A percentile compares a stretch with the other conserved stretches of the same genome.
phyloP scores from a whole-genome alignment of 1,284 basidiomycete species.

The Agaricales sp. region DNA sequence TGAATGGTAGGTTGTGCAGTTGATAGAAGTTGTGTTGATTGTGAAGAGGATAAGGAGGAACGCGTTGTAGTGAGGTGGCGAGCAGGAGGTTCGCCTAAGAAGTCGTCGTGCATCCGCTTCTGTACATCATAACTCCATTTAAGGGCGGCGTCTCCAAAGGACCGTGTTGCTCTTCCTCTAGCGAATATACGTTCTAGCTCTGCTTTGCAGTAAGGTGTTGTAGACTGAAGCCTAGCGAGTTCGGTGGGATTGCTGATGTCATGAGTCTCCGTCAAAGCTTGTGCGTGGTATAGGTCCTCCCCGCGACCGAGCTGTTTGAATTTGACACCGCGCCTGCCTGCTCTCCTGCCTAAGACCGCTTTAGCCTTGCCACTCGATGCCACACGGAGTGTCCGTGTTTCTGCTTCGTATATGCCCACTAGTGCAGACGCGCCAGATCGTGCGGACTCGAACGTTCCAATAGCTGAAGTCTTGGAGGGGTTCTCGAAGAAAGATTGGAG shows the following conservation, averaged over 20 bases:
- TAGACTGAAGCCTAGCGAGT: neutral
- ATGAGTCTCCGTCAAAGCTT: neutral
- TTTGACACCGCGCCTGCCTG: neutral
- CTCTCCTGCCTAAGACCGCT: neutral
- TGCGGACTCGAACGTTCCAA: neutral
- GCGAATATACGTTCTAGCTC: neutral
- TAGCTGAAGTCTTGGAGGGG: neutral
- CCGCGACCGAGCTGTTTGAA: neutral
- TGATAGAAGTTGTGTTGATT: constrained; percentile 36
- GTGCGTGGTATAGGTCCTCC: neutral
- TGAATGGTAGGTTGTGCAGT: constrained; percentile 51
- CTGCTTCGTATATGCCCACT: neutral
- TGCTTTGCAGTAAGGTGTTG: neutral
- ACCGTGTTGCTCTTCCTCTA: constrained; percentile 12
- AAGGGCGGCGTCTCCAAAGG: constrained; percentile 23
- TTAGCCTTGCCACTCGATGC: neutral
- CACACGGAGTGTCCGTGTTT: neutral
- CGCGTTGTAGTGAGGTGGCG: constrained; percentile 5
- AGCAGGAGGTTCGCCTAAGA: constrained; percentile 15
- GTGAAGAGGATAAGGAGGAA: neutral
- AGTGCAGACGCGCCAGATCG: neutral
- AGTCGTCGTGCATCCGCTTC: constrained; percentile 16
- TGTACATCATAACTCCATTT: constrained; percentile 25
- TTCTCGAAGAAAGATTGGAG: constrained; percentile 1
- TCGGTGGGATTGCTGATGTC: neutral